These are phyloP conservation scores for Calonectria ilicicola DNA, from an alignment of 2,329 filamentous ascomycete genomes.

Conservation along the genomic window DNA sequence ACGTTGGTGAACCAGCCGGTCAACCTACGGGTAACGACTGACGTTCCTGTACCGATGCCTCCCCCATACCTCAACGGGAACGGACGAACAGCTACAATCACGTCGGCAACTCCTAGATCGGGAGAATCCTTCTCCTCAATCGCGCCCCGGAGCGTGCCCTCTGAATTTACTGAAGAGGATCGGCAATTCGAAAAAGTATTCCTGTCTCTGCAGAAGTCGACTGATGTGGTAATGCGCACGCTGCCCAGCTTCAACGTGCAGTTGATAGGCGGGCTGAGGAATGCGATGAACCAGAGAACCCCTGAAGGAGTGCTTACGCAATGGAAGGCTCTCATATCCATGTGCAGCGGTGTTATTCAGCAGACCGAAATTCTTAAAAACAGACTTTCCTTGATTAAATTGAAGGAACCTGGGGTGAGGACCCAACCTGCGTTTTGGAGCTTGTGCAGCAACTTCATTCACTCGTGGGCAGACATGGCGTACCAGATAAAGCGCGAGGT, in stretches of 20 bases:
- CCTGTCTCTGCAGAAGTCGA: slow-evolving; percentile 78
- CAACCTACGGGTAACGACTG: slow-evolving; percentile 68
- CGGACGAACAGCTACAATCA: slow-evolving; percentile 64
- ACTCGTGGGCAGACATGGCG: slow-evolving; percentile 76
- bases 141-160: slow-evolving; percentile 57
- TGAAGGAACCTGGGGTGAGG: slow-evolving; percentile 84
- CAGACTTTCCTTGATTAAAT: slow-evolving; percentile 81
- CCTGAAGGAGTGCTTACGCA: slow-evolving; percentile 71
- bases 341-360: slow-evolving; percentile 77
- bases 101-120: slow-evolving; percentile 80
- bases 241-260: slow-evolving; percentile 78
- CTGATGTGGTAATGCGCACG: slow-evolving; percentile 78
- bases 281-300: slow-evolving; percentile 70
- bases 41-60: slow-evolving; percentile 56
- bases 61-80: slow-evolving; percentile 61
- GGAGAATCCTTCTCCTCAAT: slow-evolving; percentile 81
- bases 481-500: slow-evolving; percentile 67
- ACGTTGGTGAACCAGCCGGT: slow-evolving; percentile 61
- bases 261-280: slow-evolving; percentile 72
- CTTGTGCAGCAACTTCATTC: slow-evolving; percentile 80
- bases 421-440: slow-evolving; percentile 73
- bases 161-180: slow-evolving; percentile 82
- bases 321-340: slow-evolving; percentile 78
- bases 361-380: slow-evolving; percentile 79
- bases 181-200: slow-evolving; percentile 86